A percentile compares a stretch with the other conserved stretches of the same genome.
Conservation (phyloP, 202 grass and related monocot species). For the Carex arenaria region DNA sequence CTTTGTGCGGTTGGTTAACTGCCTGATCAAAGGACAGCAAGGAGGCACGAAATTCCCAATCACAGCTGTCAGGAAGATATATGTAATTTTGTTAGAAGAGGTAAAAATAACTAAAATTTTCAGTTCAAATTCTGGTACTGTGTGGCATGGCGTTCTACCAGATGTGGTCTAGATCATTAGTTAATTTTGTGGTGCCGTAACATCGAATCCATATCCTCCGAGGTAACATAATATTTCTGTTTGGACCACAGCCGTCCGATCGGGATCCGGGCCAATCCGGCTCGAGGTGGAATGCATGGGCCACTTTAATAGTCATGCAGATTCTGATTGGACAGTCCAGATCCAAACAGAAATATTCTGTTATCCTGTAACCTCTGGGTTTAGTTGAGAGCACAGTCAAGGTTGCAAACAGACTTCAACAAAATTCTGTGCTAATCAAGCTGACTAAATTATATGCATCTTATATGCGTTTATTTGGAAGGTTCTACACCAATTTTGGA, state of each 20-base stretch:
- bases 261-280: too few relatives aligned
- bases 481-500: background rate
- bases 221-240: too few relatives aligned
- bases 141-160: background rate
- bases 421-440: background rate
- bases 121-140: background rate
- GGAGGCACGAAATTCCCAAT: conserved; percentile 71
- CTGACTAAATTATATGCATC: background rate
- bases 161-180: background rate
- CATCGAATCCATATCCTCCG: too few relatives aligned
- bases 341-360: too few relatives aligned
- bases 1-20: conserved; percentile 29
- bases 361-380: background rate
- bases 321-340: too few relatives aligned
- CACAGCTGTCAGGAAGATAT: conserved; percentile 41
- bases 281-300: too few relatives aligned
- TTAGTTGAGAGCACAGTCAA: background rate
- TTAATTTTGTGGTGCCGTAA: background rate
- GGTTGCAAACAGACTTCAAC: background rate
- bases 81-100: background rate
- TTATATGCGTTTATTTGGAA: background rate
- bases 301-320: too few relatives aligned
- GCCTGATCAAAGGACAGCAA: conserved; percentile 59
- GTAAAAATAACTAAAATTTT: background rate
- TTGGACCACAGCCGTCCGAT: too few relatives aligned